These are phyloP conservation scores for Gentiana straminea DNA, from an alignment of 257 asterid species.

Conservation along the genomic window DNA sequence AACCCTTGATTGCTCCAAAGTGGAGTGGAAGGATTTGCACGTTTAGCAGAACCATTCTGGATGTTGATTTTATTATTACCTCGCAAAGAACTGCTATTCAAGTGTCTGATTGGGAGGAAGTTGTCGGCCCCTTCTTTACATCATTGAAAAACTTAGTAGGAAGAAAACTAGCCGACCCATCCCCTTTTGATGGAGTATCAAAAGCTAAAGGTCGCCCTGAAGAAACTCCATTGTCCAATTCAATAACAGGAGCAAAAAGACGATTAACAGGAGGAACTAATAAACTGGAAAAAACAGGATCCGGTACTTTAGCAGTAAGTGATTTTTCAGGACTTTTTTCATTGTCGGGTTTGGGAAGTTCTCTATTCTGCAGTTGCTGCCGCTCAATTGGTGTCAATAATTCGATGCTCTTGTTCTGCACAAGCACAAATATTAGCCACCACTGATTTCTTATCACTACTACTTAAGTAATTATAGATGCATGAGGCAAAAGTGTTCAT, in stretches of 20 bases:
- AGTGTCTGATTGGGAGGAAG: slow-evolving; percentile 15
- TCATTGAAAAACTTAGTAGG: slow-evolving; percentile 11
- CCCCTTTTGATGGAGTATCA: slow-evolving; percentile 11
- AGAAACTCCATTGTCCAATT: slow-evolving; percentile 12
- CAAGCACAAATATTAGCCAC: not conserved
- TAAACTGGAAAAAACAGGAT: slow-evolving; percentile 49
- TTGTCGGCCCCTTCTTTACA: slow-evolving; percentile 17
- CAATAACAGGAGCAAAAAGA: slow-evolving; percentile 6
- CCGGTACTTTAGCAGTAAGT: slow-evolving; percentile 27
- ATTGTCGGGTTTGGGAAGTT: slow-evolving; percentile 31
- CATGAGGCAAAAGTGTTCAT: no score
- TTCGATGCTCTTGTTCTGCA: slow-evolving; percentile 69
- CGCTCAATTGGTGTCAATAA: slow-evolving; percentile 63
- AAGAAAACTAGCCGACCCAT: slow-evolving; percentile 12
- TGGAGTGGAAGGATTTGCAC: slow-evolving; percentile 14
- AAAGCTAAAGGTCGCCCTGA: slow-evolving; percentile 13
- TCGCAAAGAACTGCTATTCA: slow-evolving; percentile 15
- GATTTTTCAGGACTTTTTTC: slow-evolving; percentile 23
- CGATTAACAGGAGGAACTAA: slow-evolving; percentile 23
- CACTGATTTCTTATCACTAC: no score
- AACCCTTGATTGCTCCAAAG: slow-evolving; percentile 15
- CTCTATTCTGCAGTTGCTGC: slow-evolving; percentile 60
- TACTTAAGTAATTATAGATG: no score
- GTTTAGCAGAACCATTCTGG: slow-evolving; percentile 16
- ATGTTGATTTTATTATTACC: slow-evolving; percentile 11